Percentiles rank a stretch among this genome's conserved stretches.
Evolutionary conservation across 2,329 filamentous ascomycete species (phyloP).

Genomic region (Verticillium longisporum): DNA sequence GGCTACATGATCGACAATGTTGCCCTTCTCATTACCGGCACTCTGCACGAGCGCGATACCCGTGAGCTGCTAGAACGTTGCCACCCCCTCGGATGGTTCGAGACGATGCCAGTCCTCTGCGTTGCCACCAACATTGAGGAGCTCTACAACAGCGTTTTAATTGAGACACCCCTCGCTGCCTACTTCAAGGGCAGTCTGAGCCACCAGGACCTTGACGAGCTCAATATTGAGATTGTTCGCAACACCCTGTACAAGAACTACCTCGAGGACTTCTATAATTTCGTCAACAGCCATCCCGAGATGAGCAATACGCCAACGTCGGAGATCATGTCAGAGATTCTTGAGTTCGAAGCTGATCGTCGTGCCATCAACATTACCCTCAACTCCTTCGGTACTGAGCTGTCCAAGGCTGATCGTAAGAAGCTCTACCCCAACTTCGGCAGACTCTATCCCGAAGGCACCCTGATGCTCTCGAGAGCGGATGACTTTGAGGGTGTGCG

Average conservation of each 20-base stretch:
- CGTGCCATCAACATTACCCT: conserved; percentile 98
- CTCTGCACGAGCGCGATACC: conserved; percentile 93
- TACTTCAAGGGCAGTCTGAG: conserved; percentile 97
- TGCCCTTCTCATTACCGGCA: conserved; percentile 93
- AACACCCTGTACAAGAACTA: conserved; percentile 99
- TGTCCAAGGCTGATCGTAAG: conserved; percentile 87
- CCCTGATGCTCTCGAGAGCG: conserved; percentile 86
- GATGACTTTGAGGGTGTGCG: conserved; percentile 93
- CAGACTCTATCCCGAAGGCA: conserved; percentile 87
- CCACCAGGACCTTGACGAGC: conserved; percentile 93
- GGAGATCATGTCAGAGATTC: conserved; percentile 90
- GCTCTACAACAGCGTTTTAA: conserved; percentile 94
- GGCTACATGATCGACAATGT: conserved; percentile 99
- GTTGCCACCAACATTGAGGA: conserved; percentile 98
- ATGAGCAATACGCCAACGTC: conserved; percentile 83
- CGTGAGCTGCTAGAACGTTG: conserved; percentile 91
- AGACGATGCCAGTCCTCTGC: conserved; percentile 96
- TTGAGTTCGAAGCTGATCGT: conserved; percentile 95
- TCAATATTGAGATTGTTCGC: conserved; percentile 98
- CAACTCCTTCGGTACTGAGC: conserved; percentile 96
- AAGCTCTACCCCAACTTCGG: conserved; percentile 95
- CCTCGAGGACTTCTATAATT: conserved; percentile 92
- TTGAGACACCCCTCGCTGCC: conserved; percentile 90
- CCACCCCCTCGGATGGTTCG: conserved; percentile 96
- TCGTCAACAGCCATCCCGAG: conserved; percentile 84